Evolutionary conservation across 192 early-diverging fungal species (phyloP).

Genomic region (Coemansia sp.): DNA sequence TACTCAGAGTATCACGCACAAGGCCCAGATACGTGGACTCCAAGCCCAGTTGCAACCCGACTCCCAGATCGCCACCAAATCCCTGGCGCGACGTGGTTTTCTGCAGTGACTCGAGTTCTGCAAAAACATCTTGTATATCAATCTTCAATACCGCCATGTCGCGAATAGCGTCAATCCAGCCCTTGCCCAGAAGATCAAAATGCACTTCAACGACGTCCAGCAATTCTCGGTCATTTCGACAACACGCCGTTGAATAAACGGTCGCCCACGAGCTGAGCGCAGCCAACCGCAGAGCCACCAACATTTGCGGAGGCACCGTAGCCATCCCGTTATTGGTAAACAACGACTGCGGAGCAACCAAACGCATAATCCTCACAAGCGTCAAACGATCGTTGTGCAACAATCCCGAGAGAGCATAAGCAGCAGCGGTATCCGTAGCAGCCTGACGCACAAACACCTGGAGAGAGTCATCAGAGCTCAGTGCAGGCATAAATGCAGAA

Average conservation of each 20-base stretch:
- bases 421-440: slow-evolving; percentile 22
- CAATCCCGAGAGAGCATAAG: slow-evolving; percentile 38
- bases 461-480: background rate
- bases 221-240: background rate
- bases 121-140: slow-evolving; percentile 11
- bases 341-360: slow-evolving; percentile 36
- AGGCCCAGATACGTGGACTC: slow-evolving; percentile 31
- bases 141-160: slow-evolving; percentile 34
- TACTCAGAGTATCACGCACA: slow-evolving; percentile 14
- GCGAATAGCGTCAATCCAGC: slow-evolving; percentile 40
- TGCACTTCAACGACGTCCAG: slow-evolving; percentile 26
- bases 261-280: slow-evolving; percentile 31
- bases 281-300: slow-evolving; percentile 19
- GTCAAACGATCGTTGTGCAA: slow-evolving; percentile 15
- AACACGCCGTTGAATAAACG: slow-evolving; percentile 9
- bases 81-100: background rate
- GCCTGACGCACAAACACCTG: slow-evolving; percentile 13
- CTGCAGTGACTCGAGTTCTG: slow-evolving; percentile 10
- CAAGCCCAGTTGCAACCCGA: slow-evolving; percentile 37
- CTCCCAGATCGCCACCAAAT: slow-evolving; percentile 4
- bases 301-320: slow-evolving; percentile 19
- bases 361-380: slow-evolving; percentile 29
- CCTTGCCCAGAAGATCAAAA: slow-evolving; percentile 14
- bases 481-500: slow-evolving; percentile 84
- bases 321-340: background rate